Evolutionary conservation across 2,329 filamentous ascomycete species (phyloP).

Genomic region (Paraphoma chrysanthemicola): DNA sequence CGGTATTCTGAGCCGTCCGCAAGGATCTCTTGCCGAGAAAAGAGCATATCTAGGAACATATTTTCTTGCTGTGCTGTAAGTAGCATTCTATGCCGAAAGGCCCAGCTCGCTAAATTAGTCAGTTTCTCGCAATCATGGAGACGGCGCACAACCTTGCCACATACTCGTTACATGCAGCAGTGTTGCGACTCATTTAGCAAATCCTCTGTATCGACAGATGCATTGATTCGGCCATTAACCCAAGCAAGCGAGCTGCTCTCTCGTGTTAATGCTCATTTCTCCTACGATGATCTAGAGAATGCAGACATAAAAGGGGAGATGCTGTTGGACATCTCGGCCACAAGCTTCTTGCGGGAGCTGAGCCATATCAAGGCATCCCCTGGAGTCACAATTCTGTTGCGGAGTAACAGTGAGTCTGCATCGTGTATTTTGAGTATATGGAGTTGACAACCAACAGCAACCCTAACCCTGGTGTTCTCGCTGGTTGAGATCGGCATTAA

Average conservation of each 20-base stretch:
- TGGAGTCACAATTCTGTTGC: background rate
- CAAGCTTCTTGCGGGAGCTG: conserved; percentile 23
- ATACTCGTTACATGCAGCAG: conserved; percentile 24
- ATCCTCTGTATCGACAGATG: conserved; percentile 18
- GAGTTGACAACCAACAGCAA: background rate
- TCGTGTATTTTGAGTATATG: background rate
- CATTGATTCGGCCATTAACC: conserved; percentile 24
- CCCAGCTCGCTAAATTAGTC: background rate
- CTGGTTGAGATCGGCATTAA: conserved; percentile 24
- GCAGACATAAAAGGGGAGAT: conserved; percentile 24
- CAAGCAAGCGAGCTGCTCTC: conserved; percentile 21
- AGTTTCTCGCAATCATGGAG: conserved; percentile 32
- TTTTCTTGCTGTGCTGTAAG: conserved; percentile 24
- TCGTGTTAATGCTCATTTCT: conserved; percentile 28
- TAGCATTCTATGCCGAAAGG: background rate
- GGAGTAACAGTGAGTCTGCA: conserved; percentile 3
- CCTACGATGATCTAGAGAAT: conserved; percentile 29
- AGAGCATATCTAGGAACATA: conserved; percentile 30
- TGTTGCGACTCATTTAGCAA: conserved; percentile 17
- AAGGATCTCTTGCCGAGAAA: conserved; percentile 12
- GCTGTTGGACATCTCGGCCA: conserved; percentile 20
- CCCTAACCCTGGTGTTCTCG: background rate
- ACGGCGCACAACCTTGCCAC: conserved; percentile 18
- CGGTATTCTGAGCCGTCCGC: background rate
- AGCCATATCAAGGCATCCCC: conserved; percentile 9